Evolutionary conservation across 805 yeast genomes (phyloP).

Genomic region (Yarrowia divulgata): DNA sequence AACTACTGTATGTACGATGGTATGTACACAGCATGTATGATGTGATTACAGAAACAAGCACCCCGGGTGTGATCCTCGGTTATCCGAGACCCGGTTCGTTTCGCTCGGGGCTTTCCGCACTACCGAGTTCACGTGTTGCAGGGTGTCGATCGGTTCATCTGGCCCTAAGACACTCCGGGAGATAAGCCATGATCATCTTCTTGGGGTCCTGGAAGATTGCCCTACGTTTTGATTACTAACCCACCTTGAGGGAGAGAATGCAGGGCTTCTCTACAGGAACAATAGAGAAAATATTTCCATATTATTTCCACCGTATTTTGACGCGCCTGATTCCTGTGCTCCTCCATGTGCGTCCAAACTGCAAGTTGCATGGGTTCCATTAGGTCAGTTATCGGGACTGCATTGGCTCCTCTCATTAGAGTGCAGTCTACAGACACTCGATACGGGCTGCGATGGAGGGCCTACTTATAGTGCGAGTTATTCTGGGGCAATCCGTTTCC

Average conservation of each 20-base stretch:
- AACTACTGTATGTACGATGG: too few species aligned
- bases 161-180: not conserved
- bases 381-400: not conserved
- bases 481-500: not conserved
- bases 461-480: too few species aligned
- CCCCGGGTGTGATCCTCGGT: too few species aligned
- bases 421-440: too few species aligned
- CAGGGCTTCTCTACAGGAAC: conserved; percentile 11
- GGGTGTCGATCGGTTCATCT: not conserved
- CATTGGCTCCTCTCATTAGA: too few species aligned
- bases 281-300: conserved; percentile 11
- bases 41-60: too few species aligned
- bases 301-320: not conserved
- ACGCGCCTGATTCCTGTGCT: conserved; percentile 3
- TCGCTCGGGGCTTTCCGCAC: too few species aligned
- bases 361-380: not conserved
- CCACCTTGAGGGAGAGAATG: not conserved
- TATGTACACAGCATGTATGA: too few species aligned
- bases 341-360: not conserved
- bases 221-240: not conserved
- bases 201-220: too few species aligned
- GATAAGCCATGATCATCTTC: not conserved
- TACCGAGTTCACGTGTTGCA: not conserved
- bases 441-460: too few species aligned
- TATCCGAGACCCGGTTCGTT: too few species aligned